Conservation (phyloP, 2,329 filamentous ascomycete species). For the Cercospora nicotianae region DNA sequence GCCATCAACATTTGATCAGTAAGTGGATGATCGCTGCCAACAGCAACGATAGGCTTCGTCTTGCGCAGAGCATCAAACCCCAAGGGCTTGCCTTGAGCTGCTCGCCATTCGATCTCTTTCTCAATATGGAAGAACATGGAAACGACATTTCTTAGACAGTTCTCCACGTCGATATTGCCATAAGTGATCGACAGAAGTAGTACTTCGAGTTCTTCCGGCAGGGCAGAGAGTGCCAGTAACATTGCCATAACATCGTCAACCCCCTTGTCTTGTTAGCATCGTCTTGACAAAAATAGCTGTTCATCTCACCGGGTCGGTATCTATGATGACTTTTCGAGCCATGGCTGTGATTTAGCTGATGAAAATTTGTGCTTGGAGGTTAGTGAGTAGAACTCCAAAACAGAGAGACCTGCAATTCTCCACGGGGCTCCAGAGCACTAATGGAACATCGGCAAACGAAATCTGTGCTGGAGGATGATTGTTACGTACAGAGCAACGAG, state of each 20-base stretch:
- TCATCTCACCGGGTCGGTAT: conserved; percentile 78
- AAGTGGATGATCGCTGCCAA: conserved; percentile 82
- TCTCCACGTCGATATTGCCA: conserved; percentile 86
- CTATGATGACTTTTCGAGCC: conserved; percentile 74
- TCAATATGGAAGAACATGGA: conserved; percentile 90
- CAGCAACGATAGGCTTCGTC: conserved; percentile 71
- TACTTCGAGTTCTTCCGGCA: conserved; percentile 81
- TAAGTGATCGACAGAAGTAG: conserved; percentile 86
- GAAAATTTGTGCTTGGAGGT: conserved; percentile 14
- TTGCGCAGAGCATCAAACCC: conserved; percentile 72
- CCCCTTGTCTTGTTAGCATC: conserved; percentile 50
- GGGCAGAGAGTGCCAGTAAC: conserved; percentile 79
- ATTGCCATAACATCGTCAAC: conserved; percentile 90
- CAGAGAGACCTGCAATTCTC: background rate
- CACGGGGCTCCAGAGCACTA: background rate
- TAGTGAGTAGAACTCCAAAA: background rate
- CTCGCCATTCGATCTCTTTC: conserved; percentile 83
- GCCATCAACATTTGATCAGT: conserved; percentile 72
- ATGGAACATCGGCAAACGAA: background rate
- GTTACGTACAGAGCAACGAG: background rate
- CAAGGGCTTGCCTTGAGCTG: conserved; percentile 62
- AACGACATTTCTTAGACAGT: conserved; percentile 83
- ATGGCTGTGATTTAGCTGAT: conserved; percentile 37
- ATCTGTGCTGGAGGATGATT: background rate
- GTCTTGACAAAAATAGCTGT: background rate